Percentiles rank a stretch among this genome's conserved stretches.
Conservation (phyloP, 2,329 filamentous ascomycete genomes). For the Phyllosticta citrichinensis region DNA sequence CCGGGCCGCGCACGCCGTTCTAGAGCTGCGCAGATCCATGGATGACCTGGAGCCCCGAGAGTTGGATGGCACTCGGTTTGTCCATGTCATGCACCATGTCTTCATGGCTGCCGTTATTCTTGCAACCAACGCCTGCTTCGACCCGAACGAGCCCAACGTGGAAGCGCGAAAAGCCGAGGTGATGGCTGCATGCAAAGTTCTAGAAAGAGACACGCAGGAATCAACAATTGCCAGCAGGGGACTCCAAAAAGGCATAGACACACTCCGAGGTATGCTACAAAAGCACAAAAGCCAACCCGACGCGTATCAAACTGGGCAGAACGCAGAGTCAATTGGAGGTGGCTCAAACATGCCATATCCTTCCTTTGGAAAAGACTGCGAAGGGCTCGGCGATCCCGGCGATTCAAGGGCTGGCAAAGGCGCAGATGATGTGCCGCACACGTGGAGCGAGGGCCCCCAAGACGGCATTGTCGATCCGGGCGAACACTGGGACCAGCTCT, state of each 20-base stretch:
- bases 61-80: background rate
- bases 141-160: background rate
- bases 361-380: background rate
- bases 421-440: background rate
- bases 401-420: background rate
- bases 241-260: background rate
- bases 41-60: background rate
- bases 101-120: background rate
- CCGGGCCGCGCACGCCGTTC: background rate
- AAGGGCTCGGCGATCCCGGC: background rate
- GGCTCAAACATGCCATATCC: background rate
- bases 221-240: background rate
- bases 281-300: background rate
- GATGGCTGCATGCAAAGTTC: background rate
- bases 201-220: background rate
- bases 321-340: background rate
- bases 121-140: background rate
- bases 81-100: background rate
- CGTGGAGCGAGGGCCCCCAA: background rate
- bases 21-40: background rate
- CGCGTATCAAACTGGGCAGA: background rate
- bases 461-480: background rate
- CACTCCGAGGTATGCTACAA: background rate
- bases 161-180: background rate
- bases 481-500: background rate